Percentiles rank a stretch among this genome's conserved stretches.
Evolutionary conservation across 306 rosid genomes (phyloP).

Genomic region (Erythrophleum fordii): DNA sequence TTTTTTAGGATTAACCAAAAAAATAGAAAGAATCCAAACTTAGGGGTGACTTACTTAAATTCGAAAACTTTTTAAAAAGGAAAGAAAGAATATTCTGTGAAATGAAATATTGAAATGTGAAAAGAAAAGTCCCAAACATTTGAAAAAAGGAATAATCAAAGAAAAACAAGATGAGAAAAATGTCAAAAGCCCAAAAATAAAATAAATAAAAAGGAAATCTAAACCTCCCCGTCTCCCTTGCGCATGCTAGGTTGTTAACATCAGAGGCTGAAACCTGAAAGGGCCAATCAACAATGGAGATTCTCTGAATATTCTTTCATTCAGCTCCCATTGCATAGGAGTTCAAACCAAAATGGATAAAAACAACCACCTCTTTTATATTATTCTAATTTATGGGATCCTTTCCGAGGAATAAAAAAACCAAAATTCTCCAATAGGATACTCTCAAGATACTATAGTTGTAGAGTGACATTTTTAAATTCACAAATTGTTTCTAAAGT

Average conservation of each 20-base stretch:
- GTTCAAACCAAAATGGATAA: neutral
- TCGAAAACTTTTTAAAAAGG: no score
- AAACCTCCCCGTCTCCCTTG: neutral
- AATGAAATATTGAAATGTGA: no score
- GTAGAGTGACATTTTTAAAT: no score
- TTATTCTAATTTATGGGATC: neutral
- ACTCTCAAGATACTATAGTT: no score
- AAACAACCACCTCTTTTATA: neutral
- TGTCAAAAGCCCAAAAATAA: neutral
- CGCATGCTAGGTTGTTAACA: neutral
- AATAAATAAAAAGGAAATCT: neutral
- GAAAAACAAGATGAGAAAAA: neutral
- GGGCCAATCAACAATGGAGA: constrained; percentile 14
- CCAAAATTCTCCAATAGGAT: neutral
- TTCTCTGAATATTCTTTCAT: constrained; percentile 27
- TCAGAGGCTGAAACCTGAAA: neutral
- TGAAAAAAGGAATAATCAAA: neutral
- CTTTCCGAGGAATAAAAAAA: neutral
- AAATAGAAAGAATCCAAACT: no score
- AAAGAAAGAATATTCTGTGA: constrained; percentile 12
- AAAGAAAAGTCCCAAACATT: no score
- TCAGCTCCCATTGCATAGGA: neutral
- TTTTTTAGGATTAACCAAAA: no score
- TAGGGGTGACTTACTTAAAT: no score
- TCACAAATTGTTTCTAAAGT: neutral